A percentile compares a stretch with the other conserved stretches of the same genome.
These are phyloP conservation scores for Coccomyxa subellipsoidea DNA, from an alignment of 163 green algal species.

Conservation along the genomic window DNA sequence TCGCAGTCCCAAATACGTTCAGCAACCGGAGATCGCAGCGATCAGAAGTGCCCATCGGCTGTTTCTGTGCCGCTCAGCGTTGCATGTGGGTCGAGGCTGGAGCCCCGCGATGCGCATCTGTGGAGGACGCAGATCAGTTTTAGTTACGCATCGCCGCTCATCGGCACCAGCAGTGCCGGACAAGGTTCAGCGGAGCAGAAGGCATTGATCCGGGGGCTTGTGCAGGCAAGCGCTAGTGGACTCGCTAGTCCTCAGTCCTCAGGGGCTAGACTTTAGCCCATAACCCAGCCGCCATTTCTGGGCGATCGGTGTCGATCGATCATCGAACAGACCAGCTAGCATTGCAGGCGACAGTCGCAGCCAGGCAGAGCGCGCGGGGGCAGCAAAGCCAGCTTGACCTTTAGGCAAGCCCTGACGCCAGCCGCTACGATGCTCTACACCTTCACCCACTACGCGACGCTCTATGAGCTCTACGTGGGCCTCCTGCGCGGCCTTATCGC, in stretches of 20 bases:
- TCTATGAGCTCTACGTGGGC: constrained; percentile 53
- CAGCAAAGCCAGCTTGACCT: background rate
- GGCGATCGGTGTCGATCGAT: background rate
- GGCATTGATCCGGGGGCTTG: background rate
- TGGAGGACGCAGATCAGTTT: background rate
- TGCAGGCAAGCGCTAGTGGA: background rate
- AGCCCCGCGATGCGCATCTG: background rate
- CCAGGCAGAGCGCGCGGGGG: background rate
- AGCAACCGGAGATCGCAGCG: background rate
- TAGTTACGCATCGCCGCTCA: background rate
- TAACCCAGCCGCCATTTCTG: background rate
- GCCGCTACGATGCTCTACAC: constrained; percentile 29
- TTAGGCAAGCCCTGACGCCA: constrained; percentile 6
- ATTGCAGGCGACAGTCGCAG: background rate
- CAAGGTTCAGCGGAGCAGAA: background rate
- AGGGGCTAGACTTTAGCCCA: background rate
- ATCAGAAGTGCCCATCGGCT: background rate
- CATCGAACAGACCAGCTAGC: background rate
- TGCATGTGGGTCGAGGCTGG: background rate
- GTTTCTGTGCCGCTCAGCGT: background rate
- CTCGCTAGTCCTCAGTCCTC: background rate
- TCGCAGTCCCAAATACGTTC: too few species aligned
- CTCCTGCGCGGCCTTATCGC: constrained; percentile 43
- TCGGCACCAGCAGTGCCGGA: background rate
- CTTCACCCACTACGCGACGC: constrained; percentile 23